phyloP scores from a whole-genome alignment of 2,329 filamentous ascomycete species.

The Fusarium proliferatum region DNA sequence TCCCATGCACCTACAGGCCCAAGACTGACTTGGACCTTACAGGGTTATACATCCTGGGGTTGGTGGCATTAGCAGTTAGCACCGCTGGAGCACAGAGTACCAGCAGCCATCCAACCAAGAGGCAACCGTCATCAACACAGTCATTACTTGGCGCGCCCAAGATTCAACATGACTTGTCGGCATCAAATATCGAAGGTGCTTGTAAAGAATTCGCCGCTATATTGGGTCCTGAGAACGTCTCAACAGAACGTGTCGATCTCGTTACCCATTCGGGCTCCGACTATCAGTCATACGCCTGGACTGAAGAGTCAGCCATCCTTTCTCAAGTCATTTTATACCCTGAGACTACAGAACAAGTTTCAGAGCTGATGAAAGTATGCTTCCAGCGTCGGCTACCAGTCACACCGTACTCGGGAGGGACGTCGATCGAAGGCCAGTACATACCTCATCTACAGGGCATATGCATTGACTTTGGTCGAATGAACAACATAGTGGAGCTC shows the following conservation, averaged over 20 bases:
- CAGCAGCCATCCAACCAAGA: fast-evolving
- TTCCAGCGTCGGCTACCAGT: slow-evolving; percentile 78
- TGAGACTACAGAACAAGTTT: slow-evolving; percentile 76
- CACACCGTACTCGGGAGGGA: slow-evolving; percentile 86
- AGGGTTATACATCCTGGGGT: neutral
- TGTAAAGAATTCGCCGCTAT: slow-evolving; percentile 1
- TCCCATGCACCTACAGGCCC: fast-evolving
- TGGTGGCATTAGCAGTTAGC: neutral
- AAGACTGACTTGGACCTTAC: fast-evolving
- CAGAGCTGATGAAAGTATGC: slow-evolving; percentile 79
- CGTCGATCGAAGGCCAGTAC: slow-evolving; percentile 90
- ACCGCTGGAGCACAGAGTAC: neutral
- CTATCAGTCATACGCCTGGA: slow-evolving; percentile 29
- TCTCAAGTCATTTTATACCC: slow-evolving; percentile 69
- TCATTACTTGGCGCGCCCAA: neutral
- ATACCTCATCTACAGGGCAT: slow-evolving; percentile 86
- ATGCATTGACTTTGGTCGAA: slow-evolving; percentile 87
- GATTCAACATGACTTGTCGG: neutral
- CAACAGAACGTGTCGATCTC: neutral
- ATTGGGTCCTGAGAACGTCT: slow-evolving; percentile 11
- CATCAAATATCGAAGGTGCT: slow-evolving; percentile 3
- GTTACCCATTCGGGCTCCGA: slow-evolving; percentile 26
- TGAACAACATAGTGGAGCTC: slow-evolving; percentile 83
- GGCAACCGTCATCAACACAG: neutral
- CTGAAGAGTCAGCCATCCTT: neutral